Evolutionary conservation across 1,284 basidiomycete species (phyloP).

Genomic region (Cutaneotrichosporon spelunceum): DNA sequence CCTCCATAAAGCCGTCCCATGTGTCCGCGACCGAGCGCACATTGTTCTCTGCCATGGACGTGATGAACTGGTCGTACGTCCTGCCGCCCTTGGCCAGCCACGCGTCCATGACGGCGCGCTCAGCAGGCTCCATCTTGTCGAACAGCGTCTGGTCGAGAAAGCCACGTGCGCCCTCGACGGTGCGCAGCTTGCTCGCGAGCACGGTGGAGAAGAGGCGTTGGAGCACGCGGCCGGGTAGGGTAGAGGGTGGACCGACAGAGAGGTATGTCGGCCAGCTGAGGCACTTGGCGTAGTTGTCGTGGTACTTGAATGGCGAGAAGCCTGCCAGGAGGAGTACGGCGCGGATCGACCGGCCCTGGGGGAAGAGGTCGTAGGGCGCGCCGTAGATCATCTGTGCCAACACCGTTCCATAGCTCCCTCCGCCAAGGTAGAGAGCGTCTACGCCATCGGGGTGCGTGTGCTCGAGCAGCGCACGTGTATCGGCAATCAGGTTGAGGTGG

Average conservation of each 20-base stretch:
- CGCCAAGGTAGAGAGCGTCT: constrained; percentile 48
- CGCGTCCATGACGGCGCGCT: constrained; percentile 51
- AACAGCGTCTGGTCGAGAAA: constrained; percentile 53
- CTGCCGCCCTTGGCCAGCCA: constrained; percentile 39
- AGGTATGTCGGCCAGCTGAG: constrained; percentile 57
- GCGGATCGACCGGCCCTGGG: constrained; percentile 54
- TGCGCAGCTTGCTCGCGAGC: constrained; percentile 51
- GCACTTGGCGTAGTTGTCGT: constrained; percentile 54
- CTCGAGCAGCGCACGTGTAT: constrained; percentile 56
- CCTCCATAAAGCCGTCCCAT: constrained; percentile 59
- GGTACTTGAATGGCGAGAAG: constrained; percentile 55
- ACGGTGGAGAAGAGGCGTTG: constrained; percentile 44
- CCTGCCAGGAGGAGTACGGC: constrained; percentile 57
- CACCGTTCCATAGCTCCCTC: constrained; percentile 59
- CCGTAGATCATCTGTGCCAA: constrained; percentile 61
- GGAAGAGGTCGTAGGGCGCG: constrained; percentile 57
- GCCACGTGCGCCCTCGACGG: constrained; percentile 52
- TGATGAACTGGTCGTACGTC: constrained; percentile 54
- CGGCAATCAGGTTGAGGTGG: constrained; percentile 54
- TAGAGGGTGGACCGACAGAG: constrained; percentile 54
- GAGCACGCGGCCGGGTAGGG: constrained; percentile 53
- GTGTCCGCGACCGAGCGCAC: constrained; percentile 54
- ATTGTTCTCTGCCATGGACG: constrained; percentile 53
- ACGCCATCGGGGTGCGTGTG: constrained; percentile 56
- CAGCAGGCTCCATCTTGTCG: constrained; percentile 53